A percentile compares a stretch with the other conserved stretches of the same genome.
Evolutionary conservation across 2,329 filamentous ascomycete genomes (phyloP).

Genomic region (Rhinocladiella mackenziei): DNA sequence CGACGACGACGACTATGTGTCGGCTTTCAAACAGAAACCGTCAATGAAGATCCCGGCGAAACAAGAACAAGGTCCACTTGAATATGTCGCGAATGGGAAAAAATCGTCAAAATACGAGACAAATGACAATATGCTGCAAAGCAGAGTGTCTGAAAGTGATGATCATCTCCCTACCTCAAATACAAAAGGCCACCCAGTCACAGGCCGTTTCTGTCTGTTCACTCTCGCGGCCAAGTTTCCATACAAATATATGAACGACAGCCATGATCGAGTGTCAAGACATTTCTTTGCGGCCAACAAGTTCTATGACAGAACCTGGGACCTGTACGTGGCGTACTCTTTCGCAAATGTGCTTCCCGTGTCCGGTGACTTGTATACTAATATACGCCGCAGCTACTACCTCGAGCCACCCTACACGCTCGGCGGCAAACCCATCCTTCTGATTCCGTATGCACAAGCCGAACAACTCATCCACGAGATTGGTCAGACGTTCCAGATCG

Average conservation of each 20-base stretch:
- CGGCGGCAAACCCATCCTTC: constrained; percentile 54
- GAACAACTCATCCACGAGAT: constrained; percentile 60
- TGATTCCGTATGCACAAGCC: constrained; percentile 66
- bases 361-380: background rate
- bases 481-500: constrained; percentile 54
- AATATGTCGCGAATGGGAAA: constrained; percentile 14
- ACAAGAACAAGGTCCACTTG: constrained; percentile 1
- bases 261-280: constrained; percentile 35
- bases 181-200: constrained; percentile 17
- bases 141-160: constrained; percentile 2
- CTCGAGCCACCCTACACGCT: constrained; percentile 51
- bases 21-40: constrained; percentile 19
- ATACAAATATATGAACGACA: constrained; percentile 40
- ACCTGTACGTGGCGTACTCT: constrained; percentile 58
- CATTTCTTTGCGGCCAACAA: constrained; percentile 41
- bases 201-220: constrained; percentile 39
- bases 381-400: constrained; percentile 56
- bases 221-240: constrained; percentile 40
- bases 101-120: constrained; percentile 1
- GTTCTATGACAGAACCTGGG: constrained; percentile 61
- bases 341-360: too few species aligned
- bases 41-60: constrained; percentile 17
- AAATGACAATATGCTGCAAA: background rate
- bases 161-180: constrained; percentile 12
- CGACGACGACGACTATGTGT: constrained; percentile 29